phyloP scores from a whole-genome alignment of 768 basidiomycete genomes.

The Calocybe gangraenosa region DNA sequence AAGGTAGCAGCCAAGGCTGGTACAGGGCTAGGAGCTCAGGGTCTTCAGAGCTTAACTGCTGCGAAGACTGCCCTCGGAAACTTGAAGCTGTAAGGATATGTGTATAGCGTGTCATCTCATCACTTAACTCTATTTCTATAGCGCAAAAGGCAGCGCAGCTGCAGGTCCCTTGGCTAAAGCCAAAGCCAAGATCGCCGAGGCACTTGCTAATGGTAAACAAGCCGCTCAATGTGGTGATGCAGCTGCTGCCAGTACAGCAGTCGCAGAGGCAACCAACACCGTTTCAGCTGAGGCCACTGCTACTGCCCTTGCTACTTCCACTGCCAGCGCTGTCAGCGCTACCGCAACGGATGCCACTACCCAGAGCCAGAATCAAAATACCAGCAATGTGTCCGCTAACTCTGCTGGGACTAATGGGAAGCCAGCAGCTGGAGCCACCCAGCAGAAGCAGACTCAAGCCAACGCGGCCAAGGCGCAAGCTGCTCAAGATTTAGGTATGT shows the following conservation, averaged over 20 bases:
- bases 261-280: background rate
- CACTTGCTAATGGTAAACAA: slow-evolving; percentile 4
- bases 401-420: background rate
- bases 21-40: slow-evolving; percentile 1
- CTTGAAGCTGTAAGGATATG: background rate
- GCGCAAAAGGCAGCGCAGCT: slow-evolving; percentile 2
- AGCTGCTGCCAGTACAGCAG: background rate
- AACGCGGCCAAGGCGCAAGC: background rate
- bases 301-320: background rate
- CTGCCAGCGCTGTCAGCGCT: background rate
- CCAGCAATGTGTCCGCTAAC: background rate
- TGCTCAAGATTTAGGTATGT: no score
- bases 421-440: no score
- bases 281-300: slow-evolving; percentile 1
- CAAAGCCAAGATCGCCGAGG: slow-evolving; percentile 3
- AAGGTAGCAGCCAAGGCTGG: slow-evolving; percentile 2
- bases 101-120: background rate
- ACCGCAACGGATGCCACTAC: background rate
- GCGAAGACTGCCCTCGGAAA: slow-evolving; percentile 3
- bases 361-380: background rate
- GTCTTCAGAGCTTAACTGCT: background rate
- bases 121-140: background rate
- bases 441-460: background rate
- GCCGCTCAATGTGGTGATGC: slow-evolving; percentile 3
- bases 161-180: background rate